These are phyloP conservation scores for Fusarium torreyae DNA, from an alignment of 2,329 filamentous ascomycete species.

Conservation along the genomic window DNA sequence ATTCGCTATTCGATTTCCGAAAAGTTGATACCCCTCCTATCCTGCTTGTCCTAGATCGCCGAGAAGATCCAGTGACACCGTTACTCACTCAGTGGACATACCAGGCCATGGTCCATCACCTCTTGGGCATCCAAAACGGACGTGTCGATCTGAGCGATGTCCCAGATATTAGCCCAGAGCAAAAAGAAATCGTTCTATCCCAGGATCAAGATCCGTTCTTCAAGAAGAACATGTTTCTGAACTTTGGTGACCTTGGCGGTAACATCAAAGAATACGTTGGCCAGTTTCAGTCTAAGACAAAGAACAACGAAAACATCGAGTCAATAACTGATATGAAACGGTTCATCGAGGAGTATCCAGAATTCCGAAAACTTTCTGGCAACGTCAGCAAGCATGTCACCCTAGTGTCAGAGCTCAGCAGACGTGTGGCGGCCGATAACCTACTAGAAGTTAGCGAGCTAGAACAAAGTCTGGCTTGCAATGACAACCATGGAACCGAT, in stretches of 20 bases:
- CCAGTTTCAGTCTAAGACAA: constrained; percentile 98
- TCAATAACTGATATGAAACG: constrained; percentile 99
- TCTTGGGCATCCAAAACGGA: constrained; percentile 95
- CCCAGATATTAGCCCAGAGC: constrained; percentile 85
- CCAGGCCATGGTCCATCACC: constrained; percentile 99
- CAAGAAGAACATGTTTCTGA: constrained; percentile 98
- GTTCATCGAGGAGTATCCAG: constrained; percentile 98
- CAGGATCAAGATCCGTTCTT: constrained; percentile 99
- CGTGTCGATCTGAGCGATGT: constrained; percentile 89
- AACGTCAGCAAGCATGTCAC: constrained; percentile 99
- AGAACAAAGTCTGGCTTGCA: constrained; percentile 96
- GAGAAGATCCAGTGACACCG: constrained; percentile 95
- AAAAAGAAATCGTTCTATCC: constrained; percentile 94
- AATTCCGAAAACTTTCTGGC: constrained; percentile 95
- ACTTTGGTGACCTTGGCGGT: constrained; percentile 94
- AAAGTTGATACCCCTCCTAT: constrained; percentile 96
- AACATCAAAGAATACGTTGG: constrained; percentile 99
- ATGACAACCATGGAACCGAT: constrained; percentile 92
- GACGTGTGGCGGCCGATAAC: constrained; percentile 86
- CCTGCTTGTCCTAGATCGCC: constrained; percentile 88
- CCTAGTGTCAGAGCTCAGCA: constrained; percentile 91
- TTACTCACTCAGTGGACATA: constrained; percentile 98
- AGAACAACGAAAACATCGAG: constrained; percentile 95
- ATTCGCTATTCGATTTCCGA: constrained; percentile 96
- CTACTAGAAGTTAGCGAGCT: constrained; percentile 97